These are phyloP conservation scores for Venturia effusa DNA, from an alignment of 2,329 filamentous ascomycete species.

Conservation along the genomic window DNA sequence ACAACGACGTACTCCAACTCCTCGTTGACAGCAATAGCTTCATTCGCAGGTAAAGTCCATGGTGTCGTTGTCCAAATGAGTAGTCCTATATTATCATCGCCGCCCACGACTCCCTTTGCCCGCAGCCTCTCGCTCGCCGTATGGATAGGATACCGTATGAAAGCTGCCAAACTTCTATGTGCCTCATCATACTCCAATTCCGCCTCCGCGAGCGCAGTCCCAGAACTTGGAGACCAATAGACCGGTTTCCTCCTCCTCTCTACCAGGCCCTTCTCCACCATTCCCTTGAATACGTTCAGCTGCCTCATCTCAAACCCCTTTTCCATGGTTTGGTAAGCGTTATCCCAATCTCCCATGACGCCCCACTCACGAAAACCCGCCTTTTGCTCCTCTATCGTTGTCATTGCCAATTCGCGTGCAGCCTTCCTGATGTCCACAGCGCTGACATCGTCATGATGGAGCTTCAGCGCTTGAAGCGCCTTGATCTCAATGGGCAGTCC, in stretches of 20 bases:
- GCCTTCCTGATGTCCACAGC: constrained; percentile 50
- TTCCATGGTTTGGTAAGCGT: constrained; percentile 71
- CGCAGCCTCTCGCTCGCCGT: constrained; percentile 34
- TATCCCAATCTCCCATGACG: constrained; percentile 73
- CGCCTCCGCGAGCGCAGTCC: constrained; percentile 70
- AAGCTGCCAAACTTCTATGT: constrained; percentile 63
- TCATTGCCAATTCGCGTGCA: constrained; percentile 54
- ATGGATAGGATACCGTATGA: constrained; percentile 63
- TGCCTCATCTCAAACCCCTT: constrained; percentile 63
- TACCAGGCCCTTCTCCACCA: constrained; percentile 56
- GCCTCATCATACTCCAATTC: constrained; percentile 75
- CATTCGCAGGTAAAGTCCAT: constrained; percentile 92
- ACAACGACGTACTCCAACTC: constrained; percentile 61
- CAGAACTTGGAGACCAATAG: constrained; percentile 74
- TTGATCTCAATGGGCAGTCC: constrained; percentile 96
- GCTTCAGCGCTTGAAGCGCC: constrained; percentile 53
- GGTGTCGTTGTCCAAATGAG: constrained; percentile 98
- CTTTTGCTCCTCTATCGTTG: constrained; percentile 64
- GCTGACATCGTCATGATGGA: constrained; percentile 25
- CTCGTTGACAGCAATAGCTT: constrained; percentile 70
- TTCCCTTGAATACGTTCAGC: constrained; percentile 61
- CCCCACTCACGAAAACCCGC: constrained; percentile 61
- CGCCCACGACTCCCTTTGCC: constrained; percentile 22
- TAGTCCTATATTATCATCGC: constrained; percentile 51
- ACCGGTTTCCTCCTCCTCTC: constrained; percentile 74